A percentile compares a stretch with the other conserved stretches of the same genome.
Evolutionary conservation across 371 early-diverging fungal species (phyloP).

Genomic region (Lichtheimia corymbifera): DNA sequence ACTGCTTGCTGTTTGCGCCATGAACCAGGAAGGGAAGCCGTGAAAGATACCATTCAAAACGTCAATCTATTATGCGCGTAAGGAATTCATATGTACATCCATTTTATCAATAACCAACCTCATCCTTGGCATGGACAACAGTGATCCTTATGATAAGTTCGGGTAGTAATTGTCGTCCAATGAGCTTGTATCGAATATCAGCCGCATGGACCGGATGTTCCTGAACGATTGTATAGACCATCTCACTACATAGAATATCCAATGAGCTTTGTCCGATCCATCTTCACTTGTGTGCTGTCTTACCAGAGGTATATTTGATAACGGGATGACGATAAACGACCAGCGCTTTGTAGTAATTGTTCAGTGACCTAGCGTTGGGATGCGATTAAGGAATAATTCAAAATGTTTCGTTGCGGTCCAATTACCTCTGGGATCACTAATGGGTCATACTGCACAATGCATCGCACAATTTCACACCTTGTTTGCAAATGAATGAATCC

Average conservation of each 20-base stretch:
- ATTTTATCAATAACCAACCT: constrained; percentile 13
- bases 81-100: neutral
- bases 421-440: constrained; percentile 22
- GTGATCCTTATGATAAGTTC: constrained; percentile 40
- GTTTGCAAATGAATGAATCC: constrained; percentile 38
- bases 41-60: constrained; percentile 41
- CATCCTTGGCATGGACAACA: constrained; percentile 35
- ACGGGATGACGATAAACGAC: constrained; percentile 18
- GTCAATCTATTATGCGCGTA: constrained; percentile 19
- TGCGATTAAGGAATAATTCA: neutral
- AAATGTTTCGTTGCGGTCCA: neutral
- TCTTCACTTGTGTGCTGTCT: neutral
- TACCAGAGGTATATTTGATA: constrained; percentile 34
- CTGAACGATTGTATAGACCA: constrained; percentile 33
- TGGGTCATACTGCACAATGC: constrained; percentile 18
- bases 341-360: constrained; percentile 24
- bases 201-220: constrained; percentile 30
- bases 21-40: constrained; percentile 38
- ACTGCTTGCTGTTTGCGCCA: constrained; percentile 36
- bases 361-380: constrained; percentile 18
- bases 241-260: constrained; percentile 26
- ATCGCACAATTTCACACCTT: constrained; percentile 24
- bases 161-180: constrained; percentile 38
- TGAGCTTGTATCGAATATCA: constrained; percentile 28
- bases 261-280: neutral